Base-by-base conservation (phyloP, 768 basidiomycete genomes). In the Tricholoma hemisulphureum region DNA sequence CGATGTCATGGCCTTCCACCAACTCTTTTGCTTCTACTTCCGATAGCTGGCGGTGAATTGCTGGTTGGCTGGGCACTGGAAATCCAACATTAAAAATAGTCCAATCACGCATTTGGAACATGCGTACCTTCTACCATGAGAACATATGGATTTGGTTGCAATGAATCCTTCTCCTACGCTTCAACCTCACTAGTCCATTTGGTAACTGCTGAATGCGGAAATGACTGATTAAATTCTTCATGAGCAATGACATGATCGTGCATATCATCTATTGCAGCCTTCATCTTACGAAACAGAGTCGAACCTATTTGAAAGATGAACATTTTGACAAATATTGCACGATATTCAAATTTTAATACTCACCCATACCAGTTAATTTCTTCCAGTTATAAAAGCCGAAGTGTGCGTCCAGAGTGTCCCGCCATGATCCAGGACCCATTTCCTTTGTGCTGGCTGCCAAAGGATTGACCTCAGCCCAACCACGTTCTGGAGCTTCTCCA, bases 401-500 rank as follows among this genome's bases (percentile, higher is more conserved):
- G 24, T 49, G 48, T 16, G 24, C 24, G 14, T 49, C 48, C 13
- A 49, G 24, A 14, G 48, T 49, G 48, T 49, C 48, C 48, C n/a
- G n/a, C n/a, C n/a, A n/a, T n/a, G n/a, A n/a, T n/a, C n/a, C n/a
- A n/a, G n/a, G n/a, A n/a, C n/a, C n/a, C n/a, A n/a, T n/a, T n/a
- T n/a, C n/a, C 23, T 24, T 45, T 16, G 43, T 45, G 23, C 43
- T 45, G 18, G 43, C 32, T 7, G 73, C 66, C 0, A 67, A 39
- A 0, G 57, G 59, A 52, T 74, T 72, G 26, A 67, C 62, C 14
- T 61, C 32, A 0, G 71, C 57, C 73, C 73, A 77, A 0, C 61
- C 63, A 3, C 69, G 55, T 57, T 77, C 73, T 6, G 68, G 58
- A n/a, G n/a, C n/a, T n/a, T n/a, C n/a, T n/a, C n/a, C n/a, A n/a